Evolutionary conservation across 192 early-diverging fungal species (phyloP), one percentile per base, ranked within the genome.

Genomic region (Podila epicladia): DNA sequence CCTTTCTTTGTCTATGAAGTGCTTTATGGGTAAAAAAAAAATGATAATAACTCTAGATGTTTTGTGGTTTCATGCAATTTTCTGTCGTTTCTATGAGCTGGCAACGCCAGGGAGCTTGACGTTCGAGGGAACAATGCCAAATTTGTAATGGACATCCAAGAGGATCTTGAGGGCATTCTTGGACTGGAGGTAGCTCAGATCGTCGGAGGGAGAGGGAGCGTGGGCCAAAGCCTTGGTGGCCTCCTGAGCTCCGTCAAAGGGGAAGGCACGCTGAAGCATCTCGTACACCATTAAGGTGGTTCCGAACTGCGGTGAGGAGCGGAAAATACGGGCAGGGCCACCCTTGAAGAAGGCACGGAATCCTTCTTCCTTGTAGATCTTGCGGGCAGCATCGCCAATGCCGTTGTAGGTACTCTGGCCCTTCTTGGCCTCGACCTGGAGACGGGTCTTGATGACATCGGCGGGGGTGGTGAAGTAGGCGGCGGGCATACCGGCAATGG

Each of bases 401-500:
- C 97, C 97, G 33, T 82, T 89, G 82, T 97, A 97, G 4, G 88
- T 87, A 7, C 95, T 95, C 82, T 97, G 93, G 62, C 96, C 96
- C 73, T 92, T 91, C 50, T 91, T 87, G 33, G 96, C 96, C 65
- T 95, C 94, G 32, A 97, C 97, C 84, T 99, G 97, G 38, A 99
- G 83, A 64, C 97, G 93, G 17, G 97, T 99, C 86, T 98, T 98
- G 86, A 99, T 97, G 32, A 99, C 97, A 86, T 99, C 97, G 37
- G 96, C 95, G 19, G 97, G 97, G 1, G 97, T 99, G 37, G 96
- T 96, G 37, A 99, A 91, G 87, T 97, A 99, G 8, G 97, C 96
- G 22, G 97, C 97, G 20, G 95, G 95, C 89, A 99, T 98, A 86
- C 97, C 97, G 50, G 97, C 97, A 51, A 95, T 84, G 13, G 96